Conservation (phyloP, 345 rosid genomes). For the Corchorus olitorius region DNA sequence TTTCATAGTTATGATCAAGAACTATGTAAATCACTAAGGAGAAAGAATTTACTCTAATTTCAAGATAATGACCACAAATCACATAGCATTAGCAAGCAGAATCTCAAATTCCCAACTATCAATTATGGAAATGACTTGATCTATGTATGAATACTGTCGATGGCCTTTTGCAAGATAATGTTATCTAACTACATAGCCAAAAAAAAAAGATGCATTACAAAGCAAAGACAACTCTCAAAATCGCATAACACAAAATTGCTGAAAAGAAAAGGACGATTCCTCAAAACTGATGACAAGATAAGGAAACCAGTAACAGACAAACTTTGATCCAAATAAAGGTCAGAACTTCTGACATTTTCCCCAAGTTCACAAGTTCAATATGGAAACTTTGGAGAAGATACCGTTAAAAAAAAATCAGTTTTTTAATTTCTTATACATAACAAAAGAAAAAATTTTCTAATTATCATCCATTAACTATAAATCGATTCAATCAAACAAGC, state of each 20-base stretch:
- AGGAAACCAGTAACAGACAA: background rate
- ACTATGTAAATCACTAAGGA: background rate
- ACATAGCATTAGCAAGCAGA: background rate
- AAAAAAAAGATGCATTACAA: background rate
- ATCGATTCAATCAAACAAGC: background rate
- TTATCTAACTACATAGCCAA: too few species aligned
- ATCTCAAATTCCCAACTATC: background rate
- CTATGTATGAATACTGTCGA: too few species aligned
- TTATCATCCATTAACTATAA: conserved; percentile 1
- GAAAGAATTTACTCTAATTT: background rate
- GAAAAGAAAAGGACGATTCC: background rate
- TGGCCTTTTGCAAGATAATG: too few species aligned
- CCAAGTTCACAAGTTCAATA: background rate
- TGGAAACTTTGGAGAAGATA: background rate
- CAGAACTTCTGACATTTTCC: background rate
- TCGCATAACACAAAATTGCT: background rate
- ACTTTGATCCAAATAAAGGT: background rate
- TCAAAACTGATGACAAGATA: background rate
- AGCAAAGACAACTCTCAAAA: background rate
- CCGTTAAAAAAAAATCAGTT: background rate
- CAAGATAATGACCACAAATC: background rate
- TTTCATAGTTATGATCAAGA: background rate
- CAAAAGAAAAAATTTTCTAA: too few species aligned
- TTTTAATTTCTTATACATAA: background rate
- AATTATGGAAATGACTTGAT: background rate